A percentile compares a stretch with the other conserved stretches of the same genome.
These are phyloP conservation scores for Glycine soja DNA, from an alignment of 306 rosid species.

Conservation along the genomic window DNA sequence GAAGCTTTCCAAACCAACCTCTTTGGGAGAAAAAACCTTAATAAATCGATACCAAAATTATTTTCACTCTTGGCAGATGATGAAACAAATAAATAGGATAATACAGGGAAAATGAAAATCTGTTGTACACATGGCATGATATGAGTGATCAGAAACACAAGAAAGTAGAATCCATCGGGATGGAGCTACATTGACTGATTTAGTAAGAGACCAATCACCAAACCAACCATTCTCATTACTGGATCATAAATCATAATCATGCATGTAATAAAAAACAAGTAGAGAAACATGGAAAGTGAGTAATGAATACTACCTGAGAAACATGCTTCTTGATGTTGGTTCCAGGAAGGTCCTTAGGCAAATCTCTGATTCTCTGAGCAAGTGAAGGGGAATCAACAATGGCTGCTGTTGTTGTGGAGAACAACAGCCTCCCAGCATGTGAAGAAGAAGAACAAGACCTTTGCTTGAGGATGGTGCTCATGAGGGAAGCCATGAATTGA, in stretches of 20 bases:
- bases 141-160: conserved; percentile 19
- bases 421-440: conserved; percentile 25
- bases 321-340: conserved; percentile 73
- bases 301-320: conserved; percentile 58
- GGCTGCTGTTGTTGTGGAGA: conserved; percentile 54
- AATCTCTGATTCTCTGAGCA: conserved; percentile 76
- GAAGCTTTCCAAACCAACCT: conserved; percentile 26
- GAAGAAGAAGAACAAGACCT: conserved; percentile 29
- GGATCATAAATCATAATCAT: neutral
- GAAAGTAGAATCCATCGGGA: neutral
- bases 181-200: no score
- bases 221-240: neutral
- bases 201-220: neutral
- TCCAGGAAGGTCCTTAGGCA: conserved; percentile 86
- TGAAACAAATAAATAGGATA: no score
- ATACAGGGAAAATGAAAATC: no score
- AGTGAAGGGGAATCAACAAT: conserved; percentile 47
- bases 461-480: conserved; percentile 53
- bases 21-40: neutral
- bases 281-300: neutral
- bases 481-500: conserved; percentile 58
- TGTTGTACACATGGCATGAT: neutral
- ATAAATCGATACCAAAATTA: neutral
- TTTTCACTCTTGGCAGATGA: no score
- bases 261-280: neutral